Evolutionary conservation across 2,329 filamentous ascomycete species (phyloP).

Genomic region (Pseudocercospora musae): DNA sequence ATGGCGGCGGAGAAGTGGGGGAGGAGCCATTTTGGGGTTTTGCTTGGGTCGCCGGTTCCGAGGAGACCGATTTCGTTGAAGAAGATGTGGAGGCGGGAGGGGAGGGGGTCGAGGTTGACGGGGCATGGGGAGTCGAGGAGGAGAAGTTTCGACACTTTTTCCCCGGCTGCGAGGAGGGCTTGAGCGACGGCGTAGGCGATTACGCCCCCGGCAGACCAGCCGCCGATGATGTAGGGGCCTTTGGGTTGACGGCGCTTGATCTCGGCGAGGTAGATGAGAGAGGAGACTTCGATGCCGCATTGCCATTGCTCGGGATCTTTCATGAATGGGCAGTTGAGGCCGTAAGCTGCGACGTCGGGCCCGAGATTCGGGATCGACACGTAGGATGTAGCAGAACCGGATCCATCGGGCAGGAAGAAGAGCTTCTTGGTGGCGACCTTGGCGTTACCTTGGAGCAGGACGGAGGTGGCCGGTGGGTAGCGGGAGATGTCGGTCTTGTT

Average conservation of each 20-base stretch:
- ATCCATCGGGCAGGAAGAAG: conserved; percentile 53
- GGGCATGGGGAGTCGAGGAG: conserved; percentile 55
- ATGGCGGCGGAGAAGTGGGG: conserved; percentile 71
- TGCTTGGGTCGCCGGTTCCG: conserved; percentile 57
- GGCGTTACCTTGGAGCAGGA: conserved; percentile 56
- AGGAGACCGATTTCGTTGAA: conserved; percentile 70
- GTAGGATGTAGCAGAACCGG: conserved; percentile 65
- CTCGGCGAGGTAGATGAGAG: conserved; percentile 63
- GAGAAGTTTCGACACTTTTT: conserved; percentile 50
- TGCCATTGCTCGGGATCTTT: conserved; percentile 64
- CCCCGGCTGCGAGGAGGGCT: conserved; percentile 48
- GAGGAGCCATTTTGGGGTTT: conserved; percentile 69
- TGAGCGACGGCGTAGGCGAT: conserved; percentile 52
- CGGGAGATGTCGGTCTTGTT: conserved; percentile 42
- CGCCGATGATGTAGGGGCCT: conserved; percentile 57
- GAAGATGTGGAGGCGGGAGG: conserved; percentile 63
- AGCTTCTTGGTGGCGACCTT: conserved; percentile 55
- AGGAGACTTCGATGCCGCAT: conserved; percentile 64
- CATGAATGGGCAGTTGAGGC: conserved; percentile 69
- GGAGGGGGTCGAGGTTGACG: conserved; percentile 50
- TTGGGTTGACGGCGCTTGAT: conserved; percentile 67
- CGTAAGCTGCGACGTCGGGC: conserved; percentile 50
- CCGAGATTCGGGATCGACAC: conserved; percentile 56
- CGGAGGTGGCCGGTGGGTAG: conserved; percentile 51
- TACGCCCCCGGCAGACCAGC: conserved; percentile 56